Evolutionary conservation across 352 stramenopile species (phyloP).

Genomic region (Pythium biforme): DNA sequence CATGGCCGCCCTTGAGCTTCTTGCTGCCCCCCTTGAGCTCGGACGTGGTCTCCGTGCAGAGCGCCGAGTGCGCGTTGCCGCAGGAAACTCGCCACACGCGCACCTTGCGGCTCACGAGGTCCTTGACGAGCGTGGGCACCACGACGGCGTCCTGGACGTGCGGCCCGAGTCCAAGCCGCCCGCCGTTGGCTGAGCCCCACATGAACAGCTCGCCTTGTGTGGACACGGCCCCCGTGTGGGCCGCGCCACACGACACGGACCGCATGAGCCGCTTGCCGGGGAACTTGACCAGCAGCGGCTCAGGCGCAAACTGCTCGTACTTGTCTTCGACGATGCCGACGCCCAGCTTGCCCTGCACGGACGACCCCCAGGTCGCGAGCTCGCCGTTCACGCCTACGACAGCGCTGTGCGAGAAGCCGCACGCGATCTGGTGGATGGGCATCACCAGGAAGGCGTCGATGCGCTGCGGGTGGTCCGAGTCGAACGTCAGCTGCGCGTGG

Average conservation of each 20-base stretch:
- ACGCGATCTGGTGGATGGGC: slow-evolving; percentile 47
- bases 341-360: slow-evolving; percentile 82
- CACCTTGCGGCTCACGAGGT: slow-evolving; percentile 58
- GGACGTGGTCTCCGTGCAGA: slow-evolving; percentile 70
- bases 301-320: slow-evolving; percentile 57
- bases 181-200: slow-evolving; percentile 92
- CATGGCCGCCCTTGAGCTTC: slow-evolving; percentile 68
- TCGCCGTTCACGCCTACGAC: slow-evolving; percentile 69
- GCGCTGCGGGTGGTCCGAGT: slow-evolving; percentile 59
- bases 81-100: slow-evolving; percentile 77
- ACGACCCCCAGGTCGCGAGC: slow-evolving; percentile 90
- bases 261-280: slow-evolving; percentile 58
- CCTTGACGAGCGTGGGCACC: slow-evolving; percentile 82
- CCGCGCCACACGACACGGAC: slow-evolving; percentile 86
- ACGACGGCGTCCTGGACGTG: slow-evolving; percentile 62
- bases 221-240: slow-evolving; percentile 75
- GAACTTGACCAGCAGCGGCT: slow-evolving; percentile 50
- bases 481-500: slow-evolving; percentile 50
- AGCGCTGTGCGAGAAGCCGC: slow-evolving; percentile 87
- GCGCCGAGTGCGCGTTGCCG: slow-evolving; percentile 74
- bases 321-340: slow-evolving; percentile 79
- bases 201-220: slow-evolving; percentile 78
- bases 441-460: slow-evolving; percentile 52
- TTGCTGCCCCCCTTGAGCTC: slow-evolving; percentile 56
- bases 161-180: slow-evolving; percentile 84